phyloP scores from a whole-genome alignment of 306 rosid genomes.

The Cucumis melo region DNA sequence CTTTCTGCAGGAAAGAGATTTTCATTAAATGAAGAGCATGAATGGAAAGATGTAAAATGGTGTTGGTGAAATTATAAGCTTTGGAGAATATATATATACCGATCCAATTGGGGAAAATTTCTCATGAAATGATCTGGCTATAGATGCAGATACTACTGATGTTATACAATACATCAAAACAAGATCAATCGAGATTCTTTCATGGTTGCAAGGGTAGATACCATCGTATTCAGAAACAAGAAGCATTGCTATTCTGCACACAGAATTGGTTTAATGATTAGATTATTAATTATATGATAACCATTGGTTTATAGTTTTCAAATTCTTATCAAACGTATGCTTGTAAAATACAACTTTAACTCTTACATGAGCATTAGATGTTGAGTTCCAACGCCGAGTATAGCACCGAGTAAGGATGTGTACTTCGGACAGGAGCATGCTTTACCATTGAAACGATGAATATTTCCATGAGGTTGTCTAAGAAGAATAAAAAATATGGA shows the following conservation, averaged over 20 bases:
- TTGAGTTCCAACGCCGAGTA: conserved; percentile 12
- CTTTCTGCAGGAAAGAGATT: conserved; percentile 6
- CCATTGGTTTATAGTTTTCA: too few relatives aligned
- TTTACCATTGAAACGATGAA: not conserved
- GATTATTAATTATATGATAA: not conserved
- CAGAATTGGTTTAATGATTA: not conserved
- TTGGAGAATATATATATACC: not conserved
- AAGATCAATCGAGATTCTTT: not conserved
- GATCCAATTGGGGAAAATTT: not conserved
- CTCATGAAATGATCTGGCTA: conserved; percentile 10
- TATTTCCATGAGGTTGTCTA: not conserved
- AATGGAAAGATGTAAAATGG: not conserved
- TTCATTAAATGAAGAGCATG: not conserved
- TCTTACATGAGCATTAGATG: conserved; percentile 5
- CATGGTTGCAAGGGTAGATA: conserved; percentile 8
- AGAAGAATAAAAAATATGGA: not conserved
- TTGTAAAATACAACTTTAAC: not conserved
- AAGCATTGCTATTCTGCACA: not conserved
- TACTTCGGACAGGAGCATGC: not conserved
- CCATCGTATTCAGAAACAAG: not conserved
- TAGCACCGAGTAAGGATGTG: conserved; percentile 13
- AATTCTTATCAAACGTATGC: not conserved
- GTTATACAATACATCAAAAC: not conserved
- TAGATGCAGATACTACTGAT: not conserved
- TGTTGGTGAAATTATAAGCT: not conserved